phyloP scores from a whole-genome alignment of 345 rosid species.

The Linum tenue region DNA sequence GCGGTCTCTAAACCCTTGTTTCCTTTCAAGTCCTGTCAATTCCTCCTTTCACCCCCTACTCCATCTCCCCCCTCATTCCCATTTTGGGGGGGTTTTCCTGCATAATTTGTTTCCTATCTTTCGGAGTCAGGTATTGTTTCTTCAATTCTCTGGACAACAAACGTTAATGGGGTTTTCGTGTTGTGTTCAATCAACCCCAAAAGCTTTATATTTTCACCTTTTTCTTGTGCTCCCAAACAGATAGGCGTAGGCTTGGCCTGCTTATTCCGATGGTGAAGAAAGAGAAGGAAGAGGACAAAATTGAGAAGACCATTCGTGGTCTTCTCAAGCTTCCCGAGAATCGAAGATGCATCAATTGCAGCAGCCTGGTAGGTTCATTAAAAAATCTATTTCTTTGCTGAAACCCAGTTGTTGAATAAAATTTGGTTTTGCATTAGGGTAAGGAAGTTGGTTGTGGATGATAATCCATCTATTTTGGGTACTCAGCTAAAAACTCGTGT shows the following conservation, averaged over 20 bases:
- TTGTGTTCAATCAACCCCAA: too few species aligned
- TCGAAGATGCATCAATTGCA: constrained; percentile 79
- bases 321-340: constrained; percentile 73
- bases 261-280: constrained; percentile 33
- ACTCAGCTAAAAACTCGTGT: too few species aligned
- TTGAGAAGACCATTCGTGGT: constrained; percentile 56
- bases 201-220: background rate
- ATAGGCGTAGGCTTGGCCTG: constrained; percentile 3
- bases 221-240: background rate
- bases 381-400: background rate
- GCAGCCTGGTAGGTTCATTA: constrained; percentile 40
- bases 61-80: background rate
- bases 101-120: background rate
- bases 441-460: too few species aligned
- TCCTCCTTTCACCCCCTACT: background rate
- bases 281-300: constrained; percentile 57
- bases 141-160: background rate
- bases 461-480: too few species aligned
- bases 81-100: background rate
- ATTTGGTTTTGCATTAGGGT: too few species aligned
- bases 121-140: background rate
- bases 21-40: background rate
- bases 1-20: background rate
- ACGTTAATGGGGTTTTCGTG: too few species aligned
- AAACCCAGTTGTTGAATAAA: too few species aligned